Evolutionary conservation across 2,329 filamentous ascomycete species (phyloP), one percentile per base, ranked within the genome.

Genomic region (Apiospora sp.): DNA sequence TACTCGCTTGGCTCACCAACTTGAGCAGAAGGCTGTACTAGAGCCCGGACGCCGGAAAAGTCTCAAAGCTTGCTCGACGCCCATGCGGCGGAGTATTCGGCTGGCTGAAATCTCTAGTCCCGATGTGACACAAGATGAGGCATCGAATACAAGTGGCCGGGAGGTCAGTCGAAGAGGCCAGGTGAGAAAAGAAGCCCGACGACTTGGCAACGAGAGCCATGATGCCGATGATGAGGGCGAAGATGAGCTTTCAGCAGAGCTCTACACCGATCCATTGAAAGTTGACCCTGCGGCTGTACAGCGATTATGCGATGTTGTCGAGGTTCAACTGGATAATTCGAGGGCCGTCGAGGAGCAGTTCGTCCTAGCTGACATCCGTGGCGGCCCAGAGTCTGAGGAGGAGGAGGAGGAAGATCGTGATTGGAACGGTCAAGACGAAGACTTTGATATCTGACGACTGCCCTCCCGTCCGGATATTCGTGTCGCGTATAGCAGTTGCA

Each of bases 191-290:
- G 75, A 78, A 68, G 72, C 78, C 22, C 76, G 72, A 49, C 71
- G 73, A 8, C 72, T 78, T 12, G 76, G 49, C 27, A 58, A 70
- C 24, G 68, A 51, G 22, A 58, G 48, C 46, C 24, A 58, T 24
- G 68, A 48, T 24, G 68, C 34, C n/a, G 79, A 80, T 37, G 80
- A 80, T 64, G 80, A 81, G 19, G 81, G 77, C 19, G 80, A 79
- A 54, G 81, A 84, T 72, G 79, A 81, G 67, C 76, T 81, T 41
- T 74, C 76, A 10, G 70, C 73, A 41, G 58, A 64, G 14, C 51
- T 69, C 22, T 46, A 44, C 44, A 27, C 41, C 4, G 67, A 48
- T 12, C 41, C 41, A 30, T 30, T 24, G 12, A 51, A 70, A 49
- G 54, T 22, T n/a, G 37, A 41, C 10, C 8, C 37, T 10, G 37